These are phyloP conservation scores for Ceratobasidium sp. DNA, from an alignment of 1,284 basidiomycete species.

Conservation along the genomic window DNA sequence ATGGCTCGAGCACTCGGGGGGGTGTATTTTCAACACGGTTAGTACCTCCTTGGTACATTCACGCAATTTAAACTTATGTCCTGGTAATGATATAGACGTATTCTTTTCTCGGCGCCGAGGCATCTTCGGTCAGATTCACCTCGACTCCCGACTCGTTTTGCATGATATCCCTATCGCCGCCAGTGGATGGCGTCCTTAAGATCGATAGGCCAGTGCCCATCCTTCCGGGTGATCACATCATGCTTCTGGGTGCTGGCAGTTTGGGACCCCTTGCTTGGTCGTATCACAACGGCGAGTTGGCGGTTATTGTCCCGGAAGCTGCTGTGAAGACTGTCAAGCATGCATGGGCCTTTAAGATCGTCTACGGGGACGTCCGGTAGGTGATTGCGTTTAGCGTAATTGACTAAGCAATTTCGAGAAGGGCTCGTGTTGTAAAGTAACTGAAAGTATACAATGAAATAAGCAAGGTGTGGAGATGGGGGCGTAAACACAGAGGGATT, in stretches of 20 bases:
- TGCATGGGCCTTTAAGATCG: conserved; percentile 57
- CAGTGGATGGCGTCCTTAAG: conserved; percentile 48
- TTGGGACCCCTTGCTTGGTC: conserved; percentile 42
- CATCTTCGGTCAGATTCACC: conserved; percentile 55
- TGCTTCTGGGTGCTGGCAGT: conserved; percentile 50
- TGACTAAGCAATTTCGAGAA: too few species aligned
- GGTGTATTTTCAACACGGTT: conserved; percentile 61
- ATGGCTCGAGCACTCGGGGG: conserved; percentile 58
- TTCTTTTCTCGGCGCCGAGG: conserved; percentile 49
- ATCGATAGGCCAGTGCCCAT: conserved; percentile 58
- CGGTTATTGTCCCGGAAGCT: conserved; percentile 48
- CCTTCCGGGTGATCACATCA: conserved; percentile 54
- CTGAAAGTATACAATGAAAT: too few species aligned
- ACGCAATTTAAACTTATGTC: not conserved
- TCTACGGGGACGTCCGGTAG: conserved; percentile 44
- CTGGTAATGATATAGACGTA: conserved; percentile 40
- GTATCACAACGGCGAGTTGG: conserved; percentile 28
- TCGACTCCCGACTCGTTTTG: conserved; percentile 60
- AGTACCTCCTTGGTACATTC: conserved; percentile 38
- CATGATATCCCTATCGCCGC: conserved; percentile 55
- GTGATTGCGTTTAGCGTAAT: too few species aligned
- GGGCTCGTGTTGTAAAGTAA: too few species aligned
- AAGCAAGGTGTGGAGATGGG: too few species aligned
- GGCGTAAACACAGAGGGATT: too few species aligned
- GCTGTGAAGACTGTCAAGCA: conserved; percentile 48